Base-by-base conservation (phyloP, 2,329 filamentous ascomycete species). In the Alternaria postmessia region DNA sequence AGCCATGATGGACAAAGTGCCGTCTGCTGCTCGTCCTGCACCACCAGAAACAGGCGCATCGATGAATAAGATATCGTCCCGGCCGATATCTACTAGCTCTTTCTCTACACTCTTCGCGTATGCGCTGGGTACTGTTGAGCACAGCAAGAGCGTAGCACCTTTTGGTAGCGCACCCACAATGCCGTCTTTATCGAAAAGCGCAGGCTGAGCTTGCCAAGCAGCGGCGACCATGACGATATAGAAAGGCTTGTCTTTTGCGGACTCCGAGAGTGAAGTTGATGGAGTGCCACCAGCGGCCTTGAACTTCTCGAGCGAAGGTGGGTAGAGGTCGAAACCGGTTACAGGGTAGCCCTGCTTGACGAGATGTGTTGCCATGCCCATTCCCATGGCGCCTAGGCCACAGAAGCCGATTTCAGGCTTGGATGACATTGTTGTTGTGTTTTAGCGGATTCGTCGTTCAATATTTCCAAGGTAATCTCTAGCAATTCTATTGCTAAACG, bases 361-460 rank as follows among this genome's bases (percentile, higher is more conserved):
- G 46, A 93, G 85, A 73, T 92, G 85, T 61, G 87, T 91, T 64
- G 91, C 91, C 90, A 93, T 93, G 74, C 91, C 91, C 75, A 92
- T 91, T 73, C 91, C 91, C 91, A 93, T 93, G 78, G 90, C 90
- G 57, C 91, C 91, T 3, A 93, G 88, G 81, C 91, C 91, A 64
- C 91, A 88, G 78, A 92, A 92, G 65, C 87, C 85, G 54, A 91
- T 81, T 54, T 78, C 71, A 26, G 83, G 82, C 72, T 83, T 85
- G 51, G 63, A 61, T 8, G 75, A 63, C 74, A 77, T 77, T 28
- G 42, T 61, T n/a, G 14, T 32, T 22, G 5, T 57, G 28, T 8
- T 18, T n/a, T 18, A 12, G 12, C 18, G 9, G 47, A 16, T 42
- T 4, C 12, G 20, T 16, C 20, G 51, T 16, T 46, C 7, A n/a